Evolutionary conservation across 2,329 filamentous ascomycete species (phyloP), one percentile per base, ranked within the genome.

Genomic region (Ophiostoma triangulosporum): DNA sequence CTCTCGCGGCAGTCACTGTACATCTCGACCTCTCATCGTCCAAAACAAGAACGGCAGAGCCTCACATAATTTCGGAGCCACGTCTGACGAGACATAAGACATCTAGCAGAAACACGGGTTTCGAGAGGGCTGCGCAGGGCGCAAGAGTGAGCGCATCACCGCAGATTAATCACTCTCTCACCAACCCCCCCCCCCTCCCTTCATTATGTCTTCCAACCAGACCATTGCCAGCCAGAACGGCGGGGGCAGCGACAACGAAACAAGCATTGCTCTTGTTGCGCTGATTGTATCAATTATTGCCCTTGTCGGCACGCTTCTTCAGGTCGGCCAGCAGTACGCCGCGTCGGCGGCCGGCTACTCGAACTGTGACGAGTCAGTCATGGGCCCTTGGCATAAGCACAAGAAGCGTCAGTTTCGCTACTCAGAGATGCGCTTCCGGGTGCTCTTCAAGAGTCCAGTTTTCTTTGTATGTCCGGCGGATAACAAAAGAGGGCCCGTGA

Each of bases 311-410:
- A 71, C 73, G 1, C 60, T 69, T 11, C 65, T 74, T 57, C 73
- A 76, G 58, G 71, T 75, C 9, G 60, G 72, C 29, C 73, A 76
- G 57, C 73, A 76, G 56, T 76, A 75, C 62, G 69, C 69, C 22
- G 68, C 73, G 0, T 75, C 73, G 9, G 73, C 73, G 0, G 67
- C 68, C n/a, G 73, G 73, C 31, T 76, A 73, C 57, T 64, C 70
- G 5, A 70, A 70, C 52, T 75, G 73, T 59, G 70, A 69, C 56
- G 64, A 70, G 51, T 69, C 70, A 48, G 71, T 74, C 51, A 74
- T 75, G 64, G 72, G 73, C 1, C 62, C 64, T 15, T 76, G 73
- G 73, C 66, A 69, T 20, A 56, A 59, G 1, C 67, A 63, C 17
- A 73, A 70, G 55, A 64, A 63, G 2, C 66, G 73, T 9, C 62